Conservation (phyloP, 495 filamentous ascomycete species). For the Neurospora terricola region DNA sequence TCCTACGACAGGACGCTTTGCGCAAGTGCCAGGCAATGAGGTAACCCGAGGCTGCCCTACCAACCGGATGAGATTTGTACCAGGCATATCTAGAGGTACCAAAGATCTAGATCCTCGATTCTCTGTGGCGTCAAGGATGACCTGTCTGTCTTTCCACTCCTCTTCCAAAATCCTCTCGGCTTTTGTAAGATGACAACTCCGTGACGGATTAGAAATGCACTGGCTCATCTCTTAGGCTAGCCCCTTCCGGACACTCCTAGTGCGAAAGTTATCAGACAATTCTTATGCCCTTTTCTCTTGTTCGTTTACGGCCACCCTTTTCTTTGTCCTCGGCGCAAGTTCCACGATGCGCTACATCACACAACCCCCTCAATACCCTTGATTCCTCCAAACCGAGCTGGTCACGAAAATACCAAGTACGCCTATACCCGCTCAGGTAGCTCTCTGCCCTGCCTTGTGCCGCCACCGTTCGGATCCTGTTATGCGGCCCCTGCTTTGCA, state of each 20-base stretch:
- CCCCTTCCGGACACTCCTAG: neutral
- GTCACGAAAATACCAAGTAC: neutral
- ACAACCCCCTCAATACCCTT: neutral
- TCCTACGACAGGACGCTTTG: neutral
- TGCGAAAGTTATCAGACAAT: neutral
- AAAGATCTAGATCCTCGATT: neutral
- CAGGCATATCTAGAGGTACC: neutral
- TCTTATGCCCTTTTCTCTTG: neutral
- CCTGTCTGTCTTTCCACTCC: neutral
- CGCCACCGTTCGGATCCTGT: neutral
- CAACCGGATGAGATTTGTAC: neutral
- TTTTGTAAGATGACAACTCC: neutral
- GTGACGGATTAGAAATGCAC: neutral
- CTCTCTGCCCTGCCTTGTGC: neutral
- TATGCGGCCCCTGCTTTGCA: neutral
- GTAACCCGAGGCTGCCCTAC: neutral
- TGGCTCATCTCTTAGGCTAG: neutral
- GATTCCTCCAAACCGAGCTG: neutral
- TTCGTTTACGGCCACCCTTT: neutral
- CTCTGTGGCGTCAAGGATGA: neutral
- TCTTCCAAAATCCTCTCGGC: neutral
- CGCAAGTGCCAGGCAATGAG: neutral
- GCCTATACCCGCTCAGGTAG: neutral
- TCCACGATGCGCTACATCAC: neutral
- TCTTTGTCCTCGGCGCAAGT: neutral